Base-by-base conservation (phyloP, 805 yeast genomes). In the Kodamaea hsintzibuensis region DNA sequence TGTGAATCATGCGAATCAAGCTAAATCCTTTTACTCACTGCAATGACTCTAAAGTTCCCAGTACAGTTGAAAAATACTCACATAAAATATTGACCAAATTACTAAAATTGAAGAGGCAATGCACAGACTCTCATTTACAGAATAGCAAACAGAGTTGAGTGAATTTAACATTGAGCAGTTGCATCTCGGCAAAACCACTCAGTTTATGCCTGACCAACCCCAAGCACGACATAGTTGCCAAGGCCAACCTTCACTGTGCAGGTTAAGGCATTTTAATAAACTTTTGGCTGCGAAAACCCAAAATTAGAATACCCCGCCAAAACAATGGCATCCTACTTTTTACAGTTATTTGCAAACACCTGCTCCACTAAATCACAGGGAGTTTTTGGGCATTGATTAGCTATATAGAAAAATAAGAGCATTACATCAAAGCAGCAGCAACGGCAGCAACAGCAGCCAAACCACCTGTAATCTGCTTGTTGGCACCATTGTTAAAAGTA, bases 361-460 rank as follows among this genome's bases (percentile, higher is more conserved):
- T 40, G 44, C 44, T 40, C 44, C 44, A 40, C 44, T 40, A 40
- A 40, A 40, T 40, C 44, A 40, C 44, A 40, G 44, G 44, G 44
- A 40, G 44, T 40, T 40, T 40, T 40, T 17, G 7, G 44, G 44
- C 44, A 40, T 40, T 40, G 42, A 38, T 16, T 39, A 39, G 42
- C 18, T 39, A 40, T 40, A 40, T 22, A 17, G 25, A 22, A 22
- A 6, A 4, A 4, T n/a, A 18, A 7, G 7, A 35, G 22, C 38
- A 22, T 38, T 50, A 50, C 30, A 45, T 17, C 49, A 50, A 50
- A 45, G 49, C 53, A 44, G 49, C 49, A 19, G 49, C 49, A 25
- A 50, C 42, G 40, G 49, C 53, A 30, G 48, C 53, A 8, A 50
- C 40, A 45, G 45, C 53, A 39, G 53, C 53, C 9, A 50, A 3